Percentiles rank a stretch among this genome's conserved stretches.
Evolutionary conservation across 2,329 filamentous ascomycete species (phyloP).

Genomic region (Fusarium bactridioides): DNA sequence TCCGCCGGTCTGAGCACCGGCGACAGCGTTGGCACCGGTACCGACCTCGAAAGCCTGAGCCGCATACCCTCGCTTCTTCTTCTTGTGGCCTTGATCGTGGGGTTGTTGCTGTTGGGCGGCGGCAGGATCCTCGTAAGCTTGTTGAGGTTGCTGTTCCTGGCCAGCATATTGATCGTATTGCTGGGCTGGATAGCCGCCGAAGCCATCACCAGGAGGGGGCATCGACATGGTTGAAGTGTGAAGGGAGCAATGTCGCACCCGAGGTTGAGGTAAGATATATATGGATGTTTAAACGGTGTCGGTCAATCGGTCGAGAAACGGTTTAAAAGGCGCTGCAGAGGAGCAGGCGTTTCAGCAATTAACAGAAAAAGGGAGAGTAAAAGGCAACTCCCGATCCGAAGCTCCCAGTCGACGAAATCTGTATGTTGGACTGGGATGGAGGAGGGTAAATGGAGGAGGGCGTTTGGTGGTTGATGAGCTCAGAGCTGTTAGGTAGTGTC

Average conservation of each 20-base stretch:
- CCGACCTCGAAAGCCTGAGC: conserved; percentile 95
- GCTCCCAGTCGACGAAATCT: conserved; percentile 34
- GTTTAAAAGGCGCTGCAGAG: conserved; percentile 13
- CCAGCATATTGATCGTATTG: conserved; percentile 58
- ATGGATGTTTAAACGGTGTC: conserved; percentile 17
- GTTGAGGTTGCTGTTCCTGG: conserved; percentile 52
- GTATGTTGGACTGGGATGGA: conserved; percentile 33
- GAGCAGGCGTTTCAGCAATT: conserved; percentile 3
- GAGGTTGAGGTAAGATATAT: conserved; percentile 19
- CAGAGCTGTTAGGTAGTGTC: conserved; percentile 32
- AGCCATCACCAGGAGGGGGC: conserved; percentile 61
- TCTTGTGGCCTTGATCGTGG: conserved; percentile 60
- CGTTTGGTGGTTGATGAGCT: conserved; percentile 38
- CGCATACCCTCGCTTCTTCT: conserved; percentile 96
- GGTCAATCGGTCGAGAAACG: conserved; percentile 21
- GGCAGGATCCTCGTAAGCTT: conserved; percentile 48
- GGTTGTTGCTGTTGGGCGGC: conserved; percentile 39
- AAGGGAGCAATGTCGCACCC: conserved; percentile 41
- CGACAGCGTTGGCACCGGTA: conserved; percentile 79
- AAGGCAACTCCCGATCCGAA: conserved; percentile 27
- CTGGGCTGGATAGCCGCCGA: conserved; percentile 43
- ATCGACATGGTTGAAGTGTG: conserved; percentile 60
- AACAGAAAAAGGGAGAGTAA: conserved; percentile 6
- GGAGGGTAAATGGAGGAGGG: conserved; percentile 24
- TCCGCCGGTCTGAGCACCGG: conserved; percentile 55